Percentiles rank a stretch among this genome's conserved stretches.
Conservation (phyloP, 306 rosid genomes). For the Chamaecrista fasciculata region DNA sequence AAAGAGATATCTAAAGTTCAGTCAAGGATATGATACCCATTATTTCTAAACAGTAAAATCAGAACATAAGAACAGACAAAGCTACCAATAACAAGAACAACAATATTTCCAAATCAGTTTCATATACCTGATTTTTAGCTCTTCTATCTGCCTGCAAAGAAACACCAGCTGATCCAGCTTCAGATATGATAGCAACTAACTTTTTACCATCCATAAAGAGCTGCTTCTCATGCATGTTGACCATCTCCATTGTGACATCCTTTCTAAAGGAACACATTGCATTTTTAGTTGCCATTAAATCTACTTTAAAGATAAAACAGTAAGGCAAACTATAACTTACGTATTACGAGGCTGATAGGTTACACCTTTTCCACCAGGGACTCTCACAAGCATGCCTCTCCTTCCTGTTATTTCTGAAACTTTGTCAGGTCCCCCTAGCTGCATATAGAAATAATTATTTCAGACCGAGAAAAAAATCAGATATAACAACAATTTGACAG, state of each 20-base stretch:
- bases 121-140: slow-evolving; percentile 75
- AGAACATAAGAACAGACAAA: slow-evolving; percentile 16
- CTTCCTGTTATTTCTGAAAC: slow-evolving; percentile 98
- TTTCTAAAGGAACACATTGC: slow-evolving; percentile 52
- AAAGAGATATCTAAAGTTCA: slow-evolving; percentile 12
- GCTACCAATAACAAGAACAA: background rate
- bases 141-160: slow-evolving; percentile 98
- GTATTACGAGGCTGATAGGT: slow-evolving; percentile 95
- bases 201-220: slow-evolving; percentile 97
- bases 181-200: slow-evolving; percentile 91
- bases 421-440: slow-evolving; percentile 98
- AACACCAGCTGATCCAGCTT: slow-evolving; percentile 99
- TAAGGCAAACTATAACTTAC: slow-evolving; percentile 53
- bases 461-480: slow-evolving; percentile 18
- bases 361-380: slow-evolving; percentile 89
- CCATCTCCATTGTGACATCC: slow-evolving; percentile 98
- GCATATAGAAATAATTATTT: slow-evolving; percentile 29
- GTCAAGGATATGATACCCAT: background rate
- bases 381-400: slow-evolving; percentile 99
- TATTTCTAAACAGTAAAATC: slow-evolving; percentile 17
- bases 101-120: slow-evolving; percentile 21
- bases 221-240: slow-evolving; percentile 97
- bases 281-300: slow-evolving; percentile 19
- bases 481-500: background rate
- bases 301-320: background rate